phyloP scores from a whole-genome alignment of 1,139 yeast species.

The Yamadazyma sp. region DNA sequence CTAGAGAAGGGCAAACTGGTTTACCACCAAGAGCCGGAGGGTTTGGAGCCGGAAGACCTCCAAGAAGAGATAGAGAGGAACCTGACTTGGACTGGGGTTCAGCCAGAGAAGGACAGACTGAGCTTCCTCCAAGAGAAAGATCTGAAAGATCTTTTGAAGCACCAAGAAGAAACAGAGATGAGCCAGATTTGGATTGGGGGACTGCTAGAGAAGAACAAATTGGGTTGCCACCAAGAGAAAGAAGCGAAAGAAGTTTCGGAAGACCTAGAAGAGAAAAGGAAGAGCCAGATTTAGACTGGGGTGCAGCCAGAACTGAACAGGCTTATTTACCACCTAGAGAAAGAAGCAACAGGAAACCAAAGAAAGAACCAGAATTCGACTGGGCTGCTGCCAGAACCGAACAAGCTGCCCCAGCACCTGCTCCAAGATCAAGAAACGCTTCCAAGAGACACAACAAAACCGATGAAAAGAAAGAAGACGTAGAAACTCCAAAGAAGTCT shows the following conservation, averaged over 20 bases:
- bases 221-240: constrained; percentile 41
- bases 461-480: constrained; percentile 9
- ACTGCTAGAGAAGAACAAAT: constrained; percentile 29
- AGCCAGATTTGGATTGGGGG: constrained; percentile 62
- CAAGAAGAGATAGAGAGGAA: constrained; percentile 33
- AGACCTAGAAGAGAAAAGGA: constrained; percentile 32
- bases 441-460: constrained; percentile 34
- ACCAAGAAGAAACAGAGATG: constrained; percentile 37
- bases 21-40: constrained; percentile 43
- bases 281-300: constrained; percentile 63
- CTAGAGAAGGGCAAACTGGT: constrained; percentile 29
- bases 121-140: constrained; percentile 42
- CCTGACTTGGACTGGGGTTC: constrained; percentile 61
- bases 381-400: constrained; percentile 50
- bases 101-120: constrained; percentile 28
- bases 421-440: constrained; percentile 43
- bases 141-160: constrained; percentile 25
- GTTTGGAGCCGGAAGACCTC: constrained; percentile 25
- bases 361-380: constrained; percentile 51
- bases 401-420: constrained; percentile 24
- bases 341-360: constrained; percentile 40
- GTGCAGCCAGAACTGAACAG: constrained; percentile 44
- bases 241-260: constrained; percentile 34
- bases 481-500: constrained; percentile 52
- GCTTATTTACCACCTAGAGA: constrained; percentile 41